Evolutionary conservation across 768 basidiomycete genomes (phyloP), one percentile per base, ranked within the genome.

Genomic region (Auricularia sp.): DNA sequence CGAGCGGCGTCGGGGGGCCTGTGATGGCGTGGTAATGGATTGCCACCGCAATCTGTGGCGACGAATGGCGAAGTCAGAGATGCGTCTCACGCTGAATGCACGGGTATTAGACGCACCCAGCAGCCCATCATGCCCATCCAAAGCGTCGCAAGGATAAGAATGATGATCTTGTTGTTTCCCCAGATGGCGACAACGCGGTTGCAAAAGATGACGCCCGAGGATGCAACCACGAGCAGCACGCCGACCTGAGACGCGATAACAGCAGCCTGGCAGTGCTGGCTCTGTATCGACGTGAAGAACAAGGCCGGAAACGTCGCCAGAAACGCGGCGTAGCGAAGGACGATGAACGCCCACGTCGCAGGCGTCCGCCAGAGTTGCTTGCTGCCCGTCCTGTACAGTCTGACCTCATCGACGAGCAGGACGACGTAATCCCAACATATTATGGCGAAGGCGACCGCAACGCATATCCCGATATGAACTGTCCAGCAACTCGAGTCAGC

Each of bases 351-450:
- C 43, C 43, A 44, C 43, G 43, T 44, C 0, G 43, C 43, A 0
- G 43, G 43, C 11, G 43, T 44, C 43, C 18, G 43, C 43, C 43
- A 44, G 43, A 44, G 43, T 18, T 44, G 43, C 43, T 44, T 44
- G 43, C 43, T 44, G 10, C 43, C 43, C 43, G 43, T 77, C 47
- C 16, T 23, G 36, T 42, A 36, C 29, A 21, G 34, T 33, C 18
- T 14, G 4, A 43, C 12, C 10, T 47, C n/a, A 44, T 58, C 18
- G 14, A 65, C 33, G 29, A 6, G 33, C 21, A 51, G 53, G 43
- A 67, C 75, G 47, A 36, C 74, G 74, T 73, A 73, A 56, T 76
- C 75, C 73, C 75, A 76, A 6, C 71, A 62, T n/a, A 74, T 68
- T n/a, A 74, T 64, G 8, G 68, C 73, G 44, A 74, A 71, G 14